These are phyloP conservation scores for Fraxinus americana DNA, from an alignment of 257 asterid genomes.

Conservation along the genomic window DNA sequence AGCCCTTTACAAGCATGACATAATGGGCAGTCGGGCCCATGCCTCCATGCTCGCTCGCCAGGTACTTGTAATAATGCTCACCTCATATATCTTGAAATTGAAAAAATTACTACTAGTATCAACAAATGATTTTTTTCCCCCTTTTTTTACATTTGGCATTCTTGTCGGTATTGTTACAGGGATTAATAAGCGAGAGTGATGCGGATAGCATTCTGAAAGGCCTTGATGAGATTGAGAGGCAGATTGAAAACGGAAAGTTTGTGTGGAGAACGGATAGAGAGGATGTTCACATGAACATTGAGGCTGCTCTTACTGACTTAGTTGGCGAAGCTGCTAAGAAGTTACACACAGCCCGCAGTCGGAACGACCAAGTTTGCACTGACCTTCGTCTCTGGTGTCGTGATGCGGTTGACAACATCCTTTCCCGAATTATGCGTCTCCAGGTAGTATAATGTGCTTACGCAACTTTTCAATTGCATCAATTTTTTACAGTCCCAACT, in stretches of 20 bases:
- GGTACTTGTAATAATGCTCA: constrained; percentile 36
- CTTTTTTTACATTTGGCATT: too few species aligned
- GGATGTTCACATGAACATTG: constrained; percentile 99
- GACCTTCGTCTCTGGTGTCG: constrained; percentile 96
- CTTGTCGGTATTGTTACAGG: constrained; percentile 36
- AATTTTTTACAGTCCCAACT: neutral
- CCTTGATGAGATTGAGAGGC: constrained; percentile 69
- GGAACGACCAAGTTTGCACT: constrained; percentile 96
- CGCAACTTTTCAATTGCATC: neutral
- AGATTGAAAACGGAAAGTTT: constrained; percentile 74
- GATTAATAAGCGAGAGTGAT: constrained; percentile 74
- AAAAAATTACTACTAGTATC: neutral
- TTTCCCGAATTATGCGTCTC: constrained; percentile 56
- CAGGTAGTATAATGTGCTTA: constrained; percentile 51
- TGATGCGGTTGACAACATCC: constrained; percentile 72
- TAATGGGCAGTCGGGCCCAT: constrained; percentile 94
- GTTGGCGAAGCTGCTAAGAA: constrained; percentile 98
- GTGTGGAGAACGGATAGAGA: constrained; percentile 94
- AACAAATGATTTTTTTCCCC: neutral
- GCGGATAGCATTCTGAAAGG: constrained; percentile 67
- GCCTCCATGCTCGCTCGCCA: constrained; percentile 93
- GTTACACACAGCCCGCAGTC: constrained; percentile 95
- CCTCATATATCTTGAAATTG: neutral
- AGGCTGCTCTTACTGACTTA: constrained; percentile 91
- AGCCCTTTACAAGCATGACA: constrained; percentile 88